Conservation (phyloP, 345 rosid species). For the Sisymbrium altissimum region DNA sequence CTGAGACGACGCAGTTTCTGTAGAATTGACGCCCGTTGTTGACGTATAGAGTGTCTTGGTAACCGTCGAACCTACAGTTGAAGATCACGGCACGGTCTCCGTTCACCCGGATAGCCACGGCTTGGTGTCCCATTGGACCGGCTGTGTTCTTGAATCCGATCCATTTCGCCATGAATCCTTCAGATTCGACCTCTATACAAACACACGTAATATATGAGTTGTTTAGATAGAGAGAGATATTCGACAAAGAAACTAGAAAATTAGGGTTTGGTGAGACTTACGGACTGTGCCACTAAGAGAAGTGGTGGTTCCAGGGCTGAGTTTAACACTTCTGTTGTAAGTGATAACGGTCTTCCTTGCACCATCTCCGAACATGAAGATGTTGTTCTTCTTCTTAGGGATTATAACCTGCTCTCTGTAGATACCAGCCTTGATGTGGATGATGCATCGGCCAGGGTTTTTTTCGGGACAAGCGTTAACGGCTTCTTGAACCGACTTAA, state of each 20-base stretch:
- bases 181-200: constrained; percentile 46
- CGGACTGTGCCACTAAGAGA: constrained; percentile 48
- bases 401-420: constrained; percentile 48
- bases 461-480: constrained; percentile 39
- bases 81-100: constrained; percentile 50
- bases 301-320: constrained; percentile 44
- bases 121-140: constrained; percentile 61
- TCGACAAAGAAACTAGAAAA: background rate
- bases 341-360: constrained; percentile 60
- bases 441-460: constrained; percentile 45
- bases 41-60: constrained; percentile 63
- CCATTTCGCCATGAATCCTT: constrained; percentile 57
- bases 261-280: constrained; percentile 26
- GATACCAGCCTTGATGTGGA: constrained; percentile 65
- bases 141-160: constrained; percentile 78
- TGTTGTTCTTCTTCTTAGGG: constrained; percentile 46
- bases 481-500: constrained; percentile 51
- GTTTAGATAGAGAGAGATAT: background rate
- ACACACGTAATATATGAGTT: background rate
- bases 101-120: constrained; percentile 62
- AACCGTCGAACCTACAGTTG: constrained; percentile 66
- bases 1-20: constrained; percentile 64
- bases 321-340: constrained; percentile 41
- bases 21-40: constrained; percentile 63
- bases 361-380: constrained; percentile 74